Percentiles rank a stretch among this genome's conserved stretches.
Conservation (phyloP, 208 protist species). For the Trypanosoma cruzi region DNA sequence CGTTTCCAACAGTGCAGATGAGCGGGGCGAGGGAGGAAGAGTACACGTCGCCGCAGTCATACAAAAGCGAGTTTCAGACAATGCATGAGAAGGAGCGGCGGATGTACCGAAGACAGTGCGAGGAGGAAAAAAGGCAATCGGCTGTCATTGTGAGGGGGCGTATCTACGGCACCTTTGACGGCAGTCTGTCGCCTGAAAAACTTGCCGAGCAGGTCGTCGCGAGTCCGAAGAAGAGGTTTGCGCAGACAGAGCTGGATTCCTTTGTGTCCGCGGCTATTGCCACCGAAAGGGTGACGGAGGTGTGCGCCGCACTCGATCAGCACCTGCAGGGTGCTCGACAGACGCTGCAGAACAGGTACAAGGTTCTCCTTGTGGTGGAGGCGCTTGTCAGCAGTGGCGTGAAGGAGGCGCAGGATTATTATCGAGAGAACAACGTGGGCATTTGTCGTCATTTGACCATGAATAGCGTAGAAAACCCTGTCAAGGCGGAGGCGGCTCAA, state of each 20-base stretch:
- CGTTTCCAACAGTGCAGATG: not conserved
- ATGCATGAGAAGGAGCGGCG: conserved; percentile 30
- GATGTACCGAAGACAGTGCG: conserved; percentile 17
- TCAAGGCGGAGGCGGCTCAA: conserved; percentile 30
- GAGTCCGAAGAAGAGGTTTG: conserved; percentile 29
- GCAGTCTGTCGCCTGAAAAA: conserved; percentile 12
- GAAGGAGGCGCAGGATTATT: conserved; percentile 22
- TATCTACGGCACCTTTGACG: conserved; percentile 20
- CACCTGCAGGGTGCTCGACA: conserved; percentile 11
- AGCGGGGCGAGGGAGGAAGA: not conserved
- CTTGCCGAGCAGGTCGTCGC: conserved; percentile 25
- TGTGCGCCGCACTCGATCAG: conserved; percentile 31
- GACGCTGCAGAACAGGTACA: conserved; percentile 28
- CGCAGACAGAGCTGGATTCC: conserved; percentile 22
- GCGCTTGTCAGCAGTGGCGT: conserved; percentile 10
- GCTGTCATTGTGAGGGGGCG: conserved; percentile 9
- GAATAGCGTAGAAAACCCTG: conserved; percentile 13
- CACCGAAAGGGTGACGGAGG: conserved; percentile 6
- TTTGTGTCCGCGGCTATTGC: conserved; percentile 21
- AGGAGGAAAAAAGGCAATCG: conserved; percentile 17
- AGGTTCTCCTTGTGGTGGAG: conserved; percentile 25
- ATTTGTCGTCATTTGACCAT: conserved; percentile 19
- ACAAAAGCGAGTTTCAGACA: conserved; percentile 31
- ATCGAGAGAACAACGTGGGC: conserved; percentile 8
- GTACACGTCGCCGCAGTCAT: not conserved